Base-by-base conservation (phyloP, 257 asterid species). In the Echium plantagineum region DNA sequence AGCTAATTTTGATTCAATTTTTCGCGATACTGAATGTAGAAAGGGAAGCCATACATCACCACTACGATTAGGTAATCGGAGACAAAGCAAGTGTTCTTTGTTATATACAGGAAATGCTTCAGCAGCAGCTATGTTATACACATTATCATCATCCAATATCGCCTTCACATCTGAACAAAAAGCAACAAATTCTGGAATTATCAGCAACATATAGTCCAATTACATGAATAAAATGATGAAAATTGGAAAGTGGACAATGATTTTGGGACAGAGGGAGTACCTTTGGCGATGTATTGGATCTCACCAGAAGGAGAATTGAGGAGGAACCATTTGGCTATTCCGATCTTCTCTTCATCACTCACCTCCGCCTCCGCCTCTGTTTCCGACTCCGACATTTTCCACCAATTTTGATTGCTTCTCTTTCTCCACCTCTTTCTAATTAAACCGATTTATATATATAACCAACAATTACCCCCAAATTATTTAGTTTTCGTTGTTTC, bases 281-380 rank as follows among this genome's bases (percentile, higher is more conserved):
- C 98, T 84, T 84, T 87, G 72, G 96, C 93, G 31, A 91, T 85
- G 79, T 83, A 91, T 67, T 87, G 93, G 75, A 85, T 82, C 82
- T 91, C 98, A 52, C 96, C 98, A 69, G 95, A 78, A 56, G 98
- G 98, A 58, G 96, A 81, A 63, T 91, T 91, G 71, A 91, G 93
- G 63, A 91, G 94, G 74, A 91, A 91, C 98, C 98, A 87, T 80
- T 85, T 91, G 68, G 96, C 91, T 66, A 91, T 82, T 79, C 85
- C 95, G 63, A 87, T 78, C 67, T 82, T 91, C 75, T 91, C 90
- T 64, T 83, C 63, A 62, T 76, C 87, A 58, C 80, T 85, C 59
- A 87, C 85, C 74, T 85, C 78, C 3, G 66, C 85, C 74, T 85
- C 78, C 3, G 66, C 31, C 54, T 73, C 78, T 42, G 81, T 94